These are phyloP conservation scores for Trichomonas gallinae DNA, from an alignment of 208 protist genomes.

Conservation along the genomic window DNA sequence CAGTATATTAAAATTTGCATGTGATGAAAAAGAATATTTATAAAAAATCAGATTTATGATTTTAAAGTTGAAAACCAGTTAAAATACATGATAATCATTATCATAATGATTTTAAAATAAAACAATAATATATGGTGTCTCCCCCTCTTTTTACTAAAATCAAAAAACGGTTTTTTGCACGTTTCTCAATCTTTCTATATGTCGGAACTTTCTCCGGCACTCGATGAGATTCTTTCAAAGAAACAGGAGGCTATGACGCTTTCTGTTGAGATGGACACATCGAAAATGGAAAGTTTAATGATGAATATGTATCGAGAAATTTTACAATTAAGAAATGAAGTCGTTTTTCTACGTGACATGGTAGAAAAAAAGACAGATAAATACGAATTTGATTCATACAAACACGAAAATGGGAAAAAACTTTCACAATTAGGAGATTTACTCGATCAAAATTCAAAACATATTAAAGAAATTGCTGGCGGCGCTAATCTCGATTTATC, in stretches of 20 bases:
- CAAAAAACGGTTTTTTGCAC: neutral
- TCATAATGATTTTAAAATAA: too few relatives aligned
- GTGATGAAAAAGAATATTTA: too few relatives aligned
- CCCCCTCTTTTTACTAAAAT: too few relatives aligned
- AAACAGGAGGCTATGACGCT: neutral
- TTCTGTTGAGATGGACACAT: neutral
- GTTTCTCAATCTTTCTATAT: neutral
- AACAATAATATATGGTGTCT: too few relatives aligned
- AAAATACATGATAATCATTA: too few relatives aligned
- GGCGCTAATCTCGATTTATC: neutral
- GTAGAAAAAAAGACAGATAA: neutral
- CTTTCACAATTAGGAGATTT: neutral
- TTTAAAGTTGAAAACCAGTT: too few relatives aligned
- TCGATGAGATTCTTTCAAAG: neutral
- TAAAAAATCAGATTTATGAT: too few relatives aligned
- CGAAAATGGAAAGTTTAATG: neutral
- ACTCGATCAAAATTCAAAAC: neutral
- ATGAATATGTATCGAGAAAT: neutral
- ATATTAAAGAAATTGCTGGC: neutral
- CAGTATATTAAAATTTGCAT: too few relatives aligned
- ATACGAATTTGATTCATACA: neutral
- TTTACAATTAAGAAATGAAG: neutral
- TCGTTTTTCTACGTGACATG: neutral
- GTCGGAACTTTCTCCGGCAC: neutral
- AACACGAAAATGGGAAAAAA: neutral